Conservation (phyloP, 352 stramenopile genomes). For the Phytopythium mirpurense region DNA sequence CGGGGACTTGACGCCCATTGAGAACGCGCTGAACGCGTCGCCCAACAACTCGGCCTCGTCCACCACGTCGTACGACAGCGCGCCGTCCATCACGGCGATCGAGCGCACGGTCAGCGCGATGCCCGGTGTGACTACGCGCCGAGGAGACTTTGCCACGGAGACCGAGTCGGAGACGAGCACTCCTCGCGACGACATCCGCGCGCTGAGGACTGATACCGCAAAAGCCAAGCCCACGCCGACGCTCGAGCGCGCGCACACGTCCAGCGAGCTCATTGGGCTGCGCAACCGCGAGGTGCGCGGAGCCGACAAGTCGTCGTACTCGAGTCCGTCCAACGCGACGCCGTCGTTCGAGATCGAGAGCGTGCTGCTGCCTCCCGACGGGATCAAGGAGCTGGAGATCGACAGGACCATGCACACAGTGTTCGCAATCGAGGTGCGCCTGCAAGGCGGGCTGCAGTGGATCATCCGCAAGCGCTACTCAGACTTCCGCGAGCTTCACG, state of each 20-base stretch:
- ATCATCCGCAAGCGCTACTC: constrained; percentile 88
- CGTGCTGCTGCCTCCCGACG: constrained; percentile 58
- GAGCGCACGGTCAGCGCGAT: constrained; percentile 25
- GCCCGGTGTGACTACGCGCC: constrained; percentile 28
- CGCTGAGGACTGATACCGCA: not conserved
- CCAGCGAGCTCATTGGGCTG: constrained; percentile 62
- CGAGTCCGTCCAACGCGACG: constrained; percentile 29
- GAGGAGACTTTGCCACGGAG: constrained; percentile 18
- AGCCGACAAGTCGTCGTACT: constrained; percentile 34
- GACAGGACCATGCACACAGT: constrained; percentile 80
- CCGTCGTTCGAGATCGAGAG: constrained; percentile 83
- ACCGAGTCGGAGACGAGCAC: constrained; percentile 8
- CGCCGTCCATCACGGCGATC: constrained; percentile 38
- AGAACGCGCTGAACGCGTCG: constrained; percentile 21
- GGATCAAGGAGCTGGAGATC: constrained; percentile 74
- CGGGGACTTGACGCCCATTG: constrained; percentile 26
- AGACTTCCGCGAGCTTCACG: constrained; percentile 85
- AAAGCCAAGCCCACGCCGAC: constrained; percentile 31
- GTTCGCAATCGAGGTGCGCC: constrained; percentile 73
- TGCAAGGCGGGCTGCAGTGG: constrained; percentile 81
- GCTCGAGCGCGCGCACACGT: constrained; percentile 68
- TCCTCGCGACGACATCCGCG: not conserved
- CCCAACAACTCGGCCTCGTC: constrained; percentile 32
- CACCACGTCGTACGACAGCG: constrained; percentile 32
- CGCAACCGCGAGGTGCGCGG: constrained; percentile 37